These are phyloP conservation scores for Neopestalotiopsis sp. DNA, from an alignment of 2,329 filamentous ascomycete species.

Conservation along the genomic window DNA sequence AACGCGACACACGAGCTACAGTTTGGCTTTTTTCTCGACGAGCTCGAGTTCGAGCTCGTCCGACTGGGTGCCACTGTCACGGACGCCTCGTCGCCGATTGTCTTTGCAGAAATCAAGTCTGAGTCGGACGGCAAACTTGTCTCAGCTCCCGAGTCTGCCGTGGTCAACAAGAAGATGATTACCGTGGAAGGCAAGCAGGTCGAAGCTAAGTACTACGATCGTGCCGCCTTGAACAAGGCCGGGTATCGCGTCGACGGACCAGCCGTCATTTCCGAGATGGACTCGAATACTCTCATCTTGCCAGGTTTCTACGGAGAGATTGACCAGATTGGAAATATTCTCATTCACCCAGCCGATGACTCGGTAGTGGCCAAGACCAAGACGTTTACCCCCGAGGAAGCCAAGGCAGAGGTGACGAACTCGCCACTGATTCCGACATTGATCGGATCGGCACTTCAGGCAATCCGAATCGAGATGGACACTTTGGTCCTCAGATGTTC, in stretches of 20 bases:
- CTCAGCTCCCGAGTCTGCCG: slow-evolving; percentile 39
- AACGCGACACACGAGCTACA: slow-evolving; percentile 47
- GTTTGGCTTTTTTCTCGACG: slow-evolving; percentile 48
- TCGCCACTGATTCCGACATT: slow-evolving; percentile 49
- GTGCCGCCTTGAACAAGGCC: slow-evolving; percentile 43
- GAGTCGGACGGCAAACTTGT: slow-evolving; percentile 19
- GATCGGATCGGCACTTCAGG: slow-evolving; percentile 48
- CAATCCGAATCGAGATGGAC: slow-evolving; percentile 55
- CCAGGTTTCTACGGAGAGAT: slow-evolving; percentile 51
- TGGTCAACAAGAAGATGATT: slow-evolving; percentile 43
- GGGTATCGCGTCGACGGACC: slow-evolving; percentile 47
- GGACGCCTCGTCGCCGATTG: slow-evolving; percentile 46
- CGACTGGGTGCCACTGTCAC: slow-evolving; percentile 48
- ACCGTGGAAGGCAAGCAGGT: slow-evolving; percentile 43
- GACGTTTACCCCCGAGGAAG: slow-evolving; percentile 41
- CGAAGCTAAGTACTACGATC: slow-evolving; percentile 49
- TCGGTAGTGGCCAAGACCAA: slow-evolving; percentile 28
- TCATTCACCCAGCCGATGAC: slow-evolving; percentile 46
- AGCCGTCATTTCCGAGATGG: slow-evolving; percentile 54
- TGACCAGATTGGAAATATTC: slow-evolving; percentile 52
- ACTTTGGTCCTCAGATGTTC: slow-evolving; percentile 54
- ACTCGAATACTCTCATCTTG: slow-evolving; percentile 55
- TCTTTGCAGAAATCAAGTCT: slow-evolving; percentile 36
- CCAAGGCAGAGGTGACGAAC: slow-evolving; percentile 39
- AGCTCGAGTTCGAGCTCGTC: slow-evolving; percentile 52